phyloP scores from a whole-genome alignment of 116 monocot genomes.

The Zostera marina region DNA sequence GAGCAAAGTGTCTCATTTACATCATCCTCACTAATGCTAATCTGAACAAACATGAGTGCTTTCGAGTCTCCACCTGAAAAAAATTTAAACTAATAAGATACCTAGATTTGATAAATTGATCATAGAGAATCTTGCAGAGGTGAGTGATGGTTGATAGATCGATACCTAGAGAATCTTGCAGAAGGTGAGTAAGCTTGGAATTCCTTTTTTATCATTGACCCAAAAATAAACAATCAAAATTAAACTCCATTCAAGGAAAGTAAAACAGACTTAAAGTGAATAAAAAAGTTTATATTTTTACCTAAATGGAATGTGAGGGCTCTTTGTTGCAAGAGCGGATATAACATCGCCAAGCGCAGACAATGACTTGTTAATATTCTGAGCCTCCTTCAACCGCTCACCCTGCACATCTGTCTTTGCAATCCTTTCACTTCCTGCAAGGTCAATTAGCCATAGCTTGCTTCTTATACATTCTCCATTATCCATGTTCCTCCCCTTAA shows the following conservation, averaged over 20 bases:
- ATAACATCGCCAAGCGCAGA: constrained; percentile 91
- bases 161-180: constrained; percentile 80
- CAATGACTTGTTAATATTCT: constrained; percentile 79
- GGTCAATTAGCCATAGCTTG: constrained; percentile 77
- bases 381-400: constrained; percentile 78
- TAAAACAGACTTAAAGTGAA: too few species aligned
- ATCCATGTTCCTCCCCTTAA: constrained; percentile 61
- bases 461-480: constrained; percentile 74
- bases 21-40: constrained; percentile 75
- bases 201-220: constrained; percentile 30
- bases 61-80: constrained; percentile 89
- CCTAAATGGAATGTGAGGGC: constrained; percentile 84
- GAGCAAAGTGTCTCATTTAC: constrained; percentile 72
- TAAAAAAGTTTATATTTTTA: not conserved
- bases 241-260: not conserved
- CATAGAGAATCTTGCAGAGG: too few species aligned
- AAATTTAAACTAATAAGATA: not conserved
- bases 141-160: not conserved
- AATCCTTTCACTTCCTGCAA: constrained; percentile 85
- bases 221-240: not conserved
- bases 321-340: constrained; percentile 82
- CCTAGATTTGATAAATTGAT: not conserved
- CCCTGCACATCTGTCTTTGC: constrained; percentile 87
- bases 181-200: constrained; percentile 83
- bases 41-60: constrained; percentile 82